Percentiles rank a stretch among this genome's conserved stretches.
Evolutionary conservation across 768 basidiomycete genomes (phyloP).

Genomic region (Hirschioporus abietinus): DNA sequence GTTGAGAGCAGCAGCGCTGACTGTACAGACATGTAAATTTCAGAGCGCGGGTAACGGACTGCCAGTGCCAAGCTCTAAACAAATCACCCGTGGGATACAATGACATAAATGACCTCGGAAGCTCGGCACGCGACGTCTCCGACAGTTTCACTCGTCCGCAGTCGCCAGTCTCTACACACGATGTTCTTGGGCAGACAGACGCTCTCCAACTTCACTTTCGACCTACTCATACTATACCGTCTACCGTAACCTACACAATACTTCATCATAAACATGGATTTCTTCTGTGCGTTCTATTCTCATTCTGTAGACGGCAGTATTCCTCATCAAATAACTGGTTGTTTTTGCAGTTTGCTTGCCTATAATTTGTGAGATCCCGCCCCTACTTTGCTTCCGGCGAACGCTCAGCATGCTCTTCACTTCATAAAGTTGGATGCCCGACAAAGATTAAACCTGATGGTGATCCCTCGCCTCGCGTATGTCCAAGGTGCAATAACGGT

Average conservation of each 20-base stretch:
- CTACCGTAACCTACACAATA: too few species aligned
- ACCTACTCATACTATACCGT: background rate
- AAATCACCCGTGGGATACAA: background rate
- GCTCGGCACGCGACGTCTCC: background rate
- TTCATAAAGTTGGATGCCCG: constrained; percentile 56
- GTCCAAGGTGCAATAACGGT: constrained; percentile 74
- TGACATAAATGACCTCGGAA: background rate
- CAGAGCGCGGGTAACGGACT: background rate
- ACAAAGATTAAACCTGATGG: constrained; percentile 54
- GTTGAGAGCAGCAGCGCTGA: background rate
- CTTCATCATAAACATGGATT: constrained; percentile 17
- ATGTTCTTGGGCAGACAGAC: background rate
- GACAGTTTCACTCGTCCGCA: background rate
- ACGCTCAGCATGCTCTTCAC: constrained; percentile 11
- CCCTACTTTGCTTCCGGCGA: constrained; percentile 11
- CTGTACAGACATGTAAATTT: background rate
- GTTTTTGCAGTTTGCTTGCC: constrained; percentile 29
- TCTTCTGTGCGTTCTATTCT: constrained; percentile 22
- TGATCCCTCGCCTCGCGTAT: constrained; percentile 47
- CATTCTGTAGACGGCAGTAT: background rate
- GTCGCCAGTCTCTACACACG: background rate
- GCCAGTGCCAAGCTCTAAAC: background rate
- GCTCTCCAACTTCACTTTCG: background rate
- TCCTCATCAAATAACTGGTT: background rate
- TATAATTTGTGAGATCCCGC: constrained; percentile 24